phyloP scores from a whole-genome alignment of 169 alveolate species.

The Neospora caninum region DNA sequence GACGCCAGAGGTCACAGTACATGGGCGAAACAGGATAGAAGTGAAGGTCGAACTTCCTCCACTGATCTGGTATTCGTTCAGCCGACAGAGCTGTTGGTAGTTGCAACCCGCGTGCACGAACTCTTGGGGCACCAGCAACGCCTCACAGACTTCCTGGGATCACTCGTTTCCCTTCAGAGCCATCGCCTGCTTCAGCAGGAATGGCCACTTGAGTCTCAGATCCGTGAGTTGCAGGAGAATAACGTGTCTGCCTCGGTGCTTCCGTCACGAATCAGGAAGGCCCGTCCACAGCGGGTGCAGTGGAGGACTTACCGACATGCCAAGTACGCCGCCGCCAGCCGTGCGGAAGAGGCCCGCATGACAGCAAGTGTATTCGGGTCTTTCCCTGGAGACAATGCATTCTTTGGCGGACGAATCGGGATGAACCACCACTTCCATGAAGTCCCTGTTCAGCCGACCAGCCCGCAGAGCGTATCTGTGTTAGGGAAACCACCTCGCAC shows the following conservation, averaged over 20 bases:
- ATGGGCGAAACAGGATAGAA: no score
- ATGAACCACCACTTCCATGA: not conserved
- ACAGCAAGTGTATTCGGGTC: not conserved
- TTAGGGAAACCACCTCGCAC: not conserved
- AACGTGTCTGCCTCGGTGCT: not conserved
- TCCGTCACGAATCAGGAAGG: not conserved
- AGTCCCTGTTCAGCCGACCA: not conserved
- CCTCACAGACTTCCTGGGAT: not conserved
- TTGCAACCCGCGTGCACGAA: not conserved
- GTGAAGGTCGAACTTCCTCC: no score
- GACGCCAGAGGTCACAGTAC: no score
- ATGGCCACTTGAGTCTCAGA: not conserved
- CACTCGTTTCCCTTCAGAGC: not conserved
- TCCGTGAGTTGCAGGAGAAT: not conserved
- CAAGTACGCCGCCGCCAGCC: not conserved
- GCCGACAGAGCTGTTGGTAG: not conserved
- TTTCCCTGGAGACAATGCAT: not conserved
- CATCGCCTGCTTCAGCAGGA: not conserved
- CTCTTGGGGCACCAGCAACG: not conserved
- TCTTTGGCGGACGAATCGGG: not conserved
- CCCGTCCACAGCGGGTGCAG: slow-evolving; percentile 1
- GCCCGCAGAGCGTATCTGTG: not conserved
- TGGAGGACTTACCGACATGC: not conserved
- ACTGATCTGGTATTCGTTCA: not conserved
- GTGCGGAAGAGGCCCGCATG: not conserved